phyloP scores from a whole-genome alignment of 2,329 filamentous ascomycete species.

The Aspergillus quadrilineatus region DNA sequence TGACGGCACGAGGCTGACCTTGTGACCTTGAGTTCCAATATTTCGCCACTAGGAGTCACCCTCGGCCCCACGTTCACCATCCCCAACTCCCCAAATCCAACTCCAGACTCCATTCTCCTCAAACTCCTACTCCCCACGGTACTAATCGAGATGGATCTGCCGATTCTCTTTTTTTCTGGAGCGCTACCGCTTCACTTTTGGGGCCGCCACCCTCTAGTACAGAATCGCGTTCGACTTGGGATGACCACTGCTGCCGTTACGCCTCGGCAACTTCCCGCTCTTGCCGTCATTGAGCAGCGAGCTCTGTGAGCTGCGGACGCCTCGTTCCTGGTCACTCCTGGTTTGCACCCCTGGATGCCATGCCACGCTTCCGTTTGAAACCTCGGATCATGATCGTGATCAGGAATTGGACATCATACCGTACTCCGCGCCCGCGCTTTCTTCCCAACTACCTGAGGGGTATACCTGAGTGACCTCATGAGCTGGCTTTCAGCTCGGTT shows the following conservation, averaged over 20 bases:
- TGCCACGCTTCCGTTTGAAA: background rate
- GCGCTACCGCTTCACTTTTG: background rate
- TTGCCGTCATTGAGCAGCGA: background rate
- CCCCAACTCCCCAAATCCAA: background rate
- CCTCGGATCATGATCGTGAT: constrained; percentile 10
- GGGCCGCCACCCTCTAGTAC: constrained; percentile 6
- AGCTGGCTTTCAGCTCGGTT: constrained; percentile 2
- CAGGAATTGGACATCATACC: background rate
- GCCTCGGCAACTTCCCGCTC: constrained; percentile 15
- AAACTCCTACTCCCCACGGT: constrained; percentile 2
- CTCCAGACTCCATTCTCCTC: background rate
- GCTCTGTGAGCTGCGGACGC: background rate
- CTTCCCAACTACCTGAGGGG: background rate
- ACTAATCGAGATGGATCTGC: background rate
- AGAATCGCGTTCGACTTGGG: background rate
- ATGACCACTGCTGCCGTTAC: constrained; percentile 3
- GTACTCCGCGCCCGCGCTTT: constrained; percentile 7
- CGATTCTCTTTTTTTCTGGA: background rate
- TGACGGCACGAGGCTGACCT: constrained; percentile 21
- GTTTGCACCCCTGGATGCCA: constrained; percentile 1
- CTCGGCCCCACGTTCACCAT: background rate
- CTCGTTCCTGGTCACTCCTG: background rate
- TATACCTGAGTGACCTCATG: background rate
- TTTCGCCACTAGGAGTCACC: constrained; percentile 6
- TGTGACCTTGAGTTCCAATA: constrained; percentile 19